A percentile compares a stretch with the other conserved stretches of the same genome.
These are phyloP conservation scores for Gracilariopsis chorda DNA, from an alignment of 23 red algal species.

Conservation along the genomic window DNA sequence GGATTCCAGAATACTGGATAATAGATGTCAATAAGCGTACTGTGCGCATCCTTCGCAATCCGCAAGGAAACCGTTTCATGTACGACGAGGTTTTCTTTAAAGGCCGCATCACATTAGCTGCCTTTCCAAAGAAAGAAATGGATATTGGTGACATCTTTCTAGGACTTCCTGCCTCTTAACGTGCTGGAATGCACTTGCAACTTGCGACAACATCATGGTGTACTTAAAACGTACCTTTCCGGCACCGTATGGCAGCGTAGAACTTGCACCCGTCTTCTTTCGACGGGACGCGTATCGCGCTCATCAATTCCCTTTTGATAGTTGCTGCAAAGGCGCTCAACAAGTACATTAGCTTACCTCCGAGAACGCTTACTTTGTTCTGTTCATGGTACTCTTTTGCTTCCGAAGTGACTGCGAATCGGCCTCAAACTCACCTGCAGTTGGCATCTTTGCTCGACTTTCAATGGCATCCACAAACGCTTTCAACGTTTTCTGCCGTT, in stretches of 20 bases:
- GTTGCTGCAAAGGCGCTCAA: constrained; percentile 1
- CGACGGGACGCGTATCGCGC: not conserved
- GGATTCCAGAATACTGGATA: constrained; percentile 21
- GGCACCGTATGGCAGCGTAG: not conserved
- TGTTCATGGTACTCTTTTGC: constrained; percentile 26
- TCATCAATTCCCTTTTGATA: not conserved
- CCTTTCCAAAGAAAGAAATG: constrained; percentile 8
- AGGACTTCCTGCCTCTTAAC: constrained; percentile 7
- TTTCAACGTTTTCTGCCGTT: constrained; percentile 29
- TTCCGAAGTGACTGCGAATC: not conserved
- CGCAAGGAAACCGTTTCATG: constrained; percentile 34
- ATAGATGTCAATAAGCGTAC: constrained; percentile 16
- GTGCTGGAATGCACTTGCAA: constrained; percentile 19
- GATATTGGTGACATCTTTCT: constrained; percentile 14
- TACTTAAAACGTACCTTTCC: constrained; percentile 14
- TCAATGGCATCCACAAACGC: constrained; percentile 20
- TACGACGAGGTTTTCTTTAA: constrained; percentile 8
- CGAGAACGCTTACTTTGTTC: not conserved
- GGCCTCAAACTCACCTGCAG: constrained; percentile 5
- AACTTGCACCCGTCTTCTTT: not conserved
- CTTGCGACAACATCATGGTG: constrained; percentile 30
- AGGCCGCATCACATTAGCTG: not conserved
- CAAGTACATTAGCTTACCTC: not conserved
- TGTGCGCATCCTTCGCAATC: constrained; percentile 12
- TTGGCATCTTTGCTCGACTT: constrained; percentile 19